Evolutionary conservation across 2,329 filamentous ascomycete genomes (phyloP), one percentile per base, ranked within the genome.

Genomic region (Aspergillus novofumigatus): DNA sequence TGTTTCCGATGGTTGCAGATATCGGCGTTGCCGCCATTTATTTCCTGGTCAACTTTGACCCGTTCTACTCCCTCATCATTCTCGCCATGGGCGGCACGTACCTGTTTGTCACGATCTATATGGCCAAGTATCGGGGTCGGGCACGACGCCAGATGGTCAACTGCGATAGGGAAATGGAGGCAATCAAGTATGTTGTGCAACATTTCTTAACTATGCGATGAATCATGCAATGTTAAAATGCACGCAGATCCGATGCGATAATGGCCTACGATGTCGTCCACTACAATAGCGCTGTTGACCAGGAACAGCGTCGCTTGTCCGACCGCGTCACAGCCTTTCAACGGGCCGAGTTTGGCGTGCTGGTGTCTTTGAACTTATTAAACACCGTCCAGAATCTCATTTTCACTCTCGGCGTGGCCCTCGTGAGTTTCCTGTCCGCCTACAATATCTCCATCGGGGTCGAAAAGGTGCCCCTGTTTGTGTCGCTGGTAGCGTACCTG

Each of bases 261-360:
- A 91, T 92, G 62, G 94, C 91, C 21, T 97, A 96, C 72, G 92
- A 97, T 77, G 91, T 89, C 2, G 89, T 92, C 71, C 92, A 92
- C 70, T 92, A 92, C 68, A 92, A 92, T 80, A 92, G 91, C 65
- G 89, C 89, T 10, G 89, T 92, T 68, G 78, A 82, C 1, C 90
- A 88, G 67, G 89, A 92, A 68, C 90, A 90, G 64, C 77, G 80
- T 41, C 83, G 89, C 10, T 92, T 91, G 67, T 81, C 84, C 49
- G 74, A 81, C 48, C 87, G 88, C 29, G 88, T 92, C 53, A 77
- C 77, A 41, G 82, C 81, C 51, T 91, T 87, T 69, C 88, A 91
- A 67, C 75, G 75, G 25, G 87, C 88, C 52, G 89, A 91, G 71
- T 87, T 86, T 55, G 83, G 86, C 65, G 88, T 91, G 23, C 83